Conservation (phyloP, 768 basidiomycete genomes). For the Suillus placidus region DNA sequence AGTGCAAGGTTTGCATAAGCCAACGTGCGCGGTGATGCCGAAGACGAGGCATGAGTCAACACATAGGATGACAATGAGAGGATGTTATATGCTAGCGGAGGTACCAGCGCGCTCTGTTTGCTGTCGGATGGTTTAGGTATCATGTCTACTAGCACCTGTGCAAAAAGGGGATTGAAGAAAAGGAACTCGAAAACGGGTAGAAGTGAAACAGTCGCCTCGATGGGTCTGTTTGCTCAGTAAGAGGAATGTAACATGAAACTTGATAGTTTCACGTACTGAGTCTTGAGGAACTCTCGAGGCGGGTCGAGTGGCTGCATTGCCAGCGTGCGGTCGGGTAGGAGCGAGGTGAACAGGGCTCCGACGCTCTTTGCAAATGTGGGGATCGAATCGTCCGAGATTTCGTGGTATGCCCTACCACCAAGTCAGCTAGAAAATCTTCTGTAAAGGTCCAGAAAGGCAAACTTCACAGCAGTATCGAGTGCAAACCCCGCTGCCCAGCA, state of each 20-base stretch:
- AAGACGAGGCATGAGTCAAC: constrained; percentile 66
- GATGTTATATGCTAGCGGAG: constrained; percentile 49
- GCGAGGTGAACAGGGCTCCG: constrained; percentile 51
- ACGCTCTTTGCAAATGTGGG: constrained; percentile 54
- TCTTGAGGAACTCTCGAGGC: constrained; percentile 57
- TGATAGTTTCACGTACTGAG: constrained; percentile 44
- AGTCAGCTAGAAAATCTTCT: background rate
- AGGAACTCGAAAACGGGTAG: constrained; percentile 67
- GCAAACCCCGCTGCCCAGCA: constrained; percentile 59
- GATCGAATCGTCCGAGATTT: constrained; percentile 53
- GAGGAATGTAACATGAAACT: background rate
- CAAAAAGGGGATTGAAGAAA: constrained; percentile 51
- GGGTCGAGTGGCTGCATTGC: constrained; percentile 48
- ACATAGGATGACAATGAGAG: constrained; percentile 67
- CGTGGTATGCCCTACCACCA: constrained; percentile 54
- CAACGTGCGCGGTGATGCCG: constrained; percentile 56
- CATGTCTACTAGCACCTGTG: constrained; percentile 46
- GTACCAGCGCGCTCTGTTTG: constrained; percentile 18
- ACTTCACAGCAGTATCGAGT: constrained; percentile 55
- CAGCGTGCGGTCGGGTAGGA: constrained; percentile 59
- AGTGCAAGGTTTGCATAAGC: constrained; percentile 64
- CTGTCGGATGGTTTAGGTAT: constrained; percentile 20
- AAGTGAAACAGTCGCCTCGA: constrained; percentile 59
- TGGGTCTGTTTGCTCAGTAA: constrained; percentile 49
- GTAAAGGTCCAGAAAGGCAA: constrained; percentile 16